Evolutionary conservation across 1,139 yeast genomes (phyloP), one percentile per base, ranked within the genome.

Genomic region (Taphrina deformans): DNA sequence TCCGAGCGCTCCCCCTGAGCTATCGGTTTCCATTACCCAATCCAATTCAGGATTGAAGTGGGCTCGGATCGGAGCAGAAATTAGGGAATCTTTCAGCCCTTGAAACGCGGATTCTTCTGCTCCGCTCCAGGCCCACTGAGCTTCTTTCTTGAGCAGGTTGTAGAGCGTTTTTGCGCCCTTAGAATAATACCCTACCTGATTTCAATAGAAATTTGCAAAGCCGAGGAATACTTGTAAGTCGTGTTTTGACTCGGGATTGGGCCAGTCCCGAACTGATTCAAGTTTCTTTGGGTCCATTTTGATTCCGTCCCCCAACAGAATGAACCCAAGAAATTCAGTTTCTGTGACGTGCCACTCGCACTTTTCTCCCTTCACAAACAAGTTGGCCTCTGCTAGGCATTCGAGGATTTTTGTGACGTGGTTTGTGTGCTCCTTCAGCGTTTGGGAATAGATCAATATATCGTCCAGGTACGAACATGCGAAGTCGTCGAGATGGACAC

Each of bases 381-480:
- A 12, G 40, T 50, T 50, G 4, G 21, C 29, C 4, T 59, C 18
- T 1, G 16, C 18, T 5, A 59, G 46, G 66, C 46, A 38, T 73
- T 73, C 55, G 73, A 51, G 1, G 66, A n/a, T n/a, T n/a, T n/a
- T n/a, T n/a, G n/a, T n/a, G n/a, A 31, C 4, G 35, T 23, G 24
- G 72, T 10, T 10, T 2, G 35, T 14, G 35, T 31, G 35, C 6
- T 21, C 45, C n/a, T 21, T 10, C 35, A 31, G 9, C 4, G 35
- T 2, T 10, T 31, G 35, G 2, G 35, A 69, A 55, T 67, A 72
- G 12, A 73, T 69, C 23, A 74, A 41, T n/a, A 75, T 69, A 63
- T 74, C 75, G 62, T 73, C 77, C n/a, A 74, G 60, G 65, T 74
- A 74, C 2, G 69, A 71, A 6, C 60, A 53, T 7, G 69, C 71